Base-by-base conservation (phyloP, 2,329 filamentous ascomycete species). In the Penicillium digitatum region DNA sequence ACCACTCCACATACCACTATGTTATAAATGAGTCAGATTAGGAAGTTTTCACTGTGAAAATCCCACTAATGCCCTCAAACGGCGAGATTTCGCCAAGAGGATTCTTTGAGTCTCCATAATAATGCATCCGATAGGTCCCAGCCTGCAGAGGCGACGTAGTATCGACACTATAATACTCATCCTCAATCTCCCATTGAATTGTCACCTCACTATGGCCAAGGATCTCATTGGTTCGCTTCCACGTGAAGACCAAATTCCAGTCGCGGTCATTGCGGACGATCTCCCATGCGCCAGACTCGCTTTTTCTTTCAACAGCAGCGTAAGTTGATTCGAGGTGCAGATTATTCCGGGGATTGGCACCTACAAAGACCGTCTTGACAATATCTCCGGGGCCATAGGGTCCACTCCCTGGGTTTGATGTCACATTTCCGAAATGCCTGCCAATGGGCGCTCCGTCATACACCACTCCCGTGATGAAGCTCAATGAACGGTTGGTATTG, bases 271-370 rank as follows among this genome's bases (percentile, higher is more conserved):
- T 83, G 16, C 85, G 80, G 3, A 94, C 82, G 38, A 77, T 79
- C 8, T 72, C 74, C 93, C 93, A 96, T 0, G 48, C 65, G 14
- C 68, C 76, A 27, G 63, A 74, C 52, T 69, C 66, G 32, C 79
- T 69, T 45, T 83, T 78, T 66, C 78, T 78, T 76, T 96, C 91
- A 0, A 96, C 82, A 0, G 88, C 83, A 0, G 87, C 87, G 71
- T 85, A 96, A 0, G 90, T 95, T 3, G 79, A 81, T 65, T 89
- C 92, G 2, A 90, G 83, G 2, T 85, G 83, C 29, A 96, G 82
- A 61, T 96, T 88, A 71, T 96, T 96, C 29, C 93, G 83, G 16
- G 93, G 93, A 66, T 96, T 96, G 1, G 92, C 92, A 16, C 87
- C 93, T 2, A 93, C 83, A 71, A 96, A 96, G 0, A 80, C 85